Base-by-base conservation (phyloP, 805 yeast genomes). In the Spathaspora passalidarum region DNA sequence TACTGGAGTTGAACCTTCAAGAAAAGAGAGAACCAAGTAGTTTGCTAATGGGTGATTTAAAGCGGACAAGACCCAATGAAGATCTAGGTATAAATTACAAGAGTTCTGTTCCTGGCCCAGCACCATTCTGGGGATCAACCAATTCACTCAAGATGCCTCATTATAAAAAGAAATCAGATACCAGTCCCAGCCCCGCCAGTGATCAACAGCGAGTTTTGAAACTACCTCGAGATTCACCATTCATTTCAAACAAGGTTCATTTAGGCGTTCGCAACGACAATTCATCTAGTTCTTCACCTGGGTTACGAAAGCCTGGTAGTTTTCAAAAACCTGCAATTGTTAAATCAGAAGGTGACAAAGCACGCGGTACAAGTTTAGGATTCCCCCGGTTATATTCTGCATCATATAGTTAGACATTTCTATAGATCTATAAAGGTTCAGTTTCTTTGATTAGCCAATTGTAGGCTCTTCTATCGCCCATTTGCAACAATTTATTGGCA, bases 401-500 rank as follows among this genome's bases (percentile, higher is more conserved):
- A n/a, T 51, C 61, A 41, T 36, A 17, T 32, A 36, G 38, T 36
- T 22, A 25, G n/a, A n/a, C n/a, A n/a, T n/a, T n/a, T n/a, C n/a
- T n/a, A n/a, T n/a, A n/a, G 14, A 3, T 36, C 38, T 36, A 36
- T 18, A 36, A 36, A 17, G 75, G 74, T 39, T 56, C 58, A 4
- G 89, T 82, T 63, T 89, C 95, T 49, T 76, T 77, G 53, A 77
- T 63, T 40, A 92, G 69, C 96, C 96, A 92, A 36, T 71, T 71
- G 52, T 73, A 73, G 0, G 91, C 85, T 18, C 78, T 62, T n/a
- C 72, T 69, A 47, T 82, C 85, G 3, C 78, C 76, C 57, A 74
- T 54, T 38, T 76, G 80, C 49, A 79, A 76, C 45, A 88, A 60
- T 52, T 72, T 56, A 2, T 46, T 56, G 10, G 59, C 67, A 47